Conservation (phyloP, 345 rosid genomes). For the Melaleuca quinquenervia region DNA sequence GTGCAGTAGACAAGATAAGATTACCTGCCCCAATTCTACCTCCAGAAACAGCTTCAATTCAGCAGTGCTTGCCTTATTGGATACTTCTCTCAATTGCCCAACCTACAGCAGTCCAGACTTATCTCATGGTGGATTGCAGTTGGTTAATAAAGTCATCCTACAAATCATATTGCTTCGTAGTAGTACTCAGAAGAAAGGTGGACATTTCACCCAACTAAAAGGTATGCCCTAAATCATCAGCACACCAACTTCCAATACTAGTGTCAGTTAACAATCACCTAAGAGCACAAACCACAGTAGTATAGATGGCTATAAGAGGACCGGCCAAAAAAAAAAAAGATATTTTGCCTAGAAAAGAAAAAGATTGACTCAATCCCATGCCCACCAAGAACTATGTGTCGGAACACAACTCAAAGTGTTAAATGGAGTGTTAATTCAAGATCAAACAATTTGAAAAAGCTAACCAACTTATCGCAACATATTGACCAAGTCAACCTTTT, state of each 20-base stretch:
- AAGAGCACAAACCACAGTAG: background rate
- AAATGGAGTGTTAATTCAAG: background rate
- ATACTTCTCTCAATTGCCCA: conserved; percentile 84
- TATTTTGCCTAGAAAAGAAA: background rate
- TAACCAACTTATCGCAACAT: background rate
- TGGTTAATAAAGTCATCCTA: background rate
- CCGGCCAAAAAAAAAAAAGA: background rate
- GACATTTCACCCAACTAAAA: background rate
- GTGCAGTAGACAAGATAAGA: background rate
- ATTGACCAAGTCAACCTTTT: background rate
- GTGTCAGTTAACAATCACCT: background rate
- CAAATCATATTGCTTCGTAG: background rate
- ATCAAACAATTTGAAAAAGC: background rate
- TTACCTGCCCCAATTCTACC: conserved; percentile 66
- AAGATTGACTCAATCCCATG: background rate
- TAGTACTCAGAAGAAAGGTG: background rate
- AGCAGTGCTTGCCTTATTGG: conserved; percentile 72
- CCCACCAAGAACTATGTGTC: background rate
- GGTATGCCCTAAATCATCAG: background rate
- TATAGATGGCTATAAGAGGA: background rate
- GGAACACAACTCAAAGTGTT: background rate
- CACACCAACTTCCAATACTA: background rate
- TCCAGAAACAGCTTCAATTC: conserved; percentile 88
- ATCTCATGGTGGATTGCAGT: background rate
- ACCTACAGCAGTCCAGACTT: conserved; percentile 33